phyloP scores from a whole-genome alignment of 176 grass and related monocot genomes.

The Poa annua region DNA sequence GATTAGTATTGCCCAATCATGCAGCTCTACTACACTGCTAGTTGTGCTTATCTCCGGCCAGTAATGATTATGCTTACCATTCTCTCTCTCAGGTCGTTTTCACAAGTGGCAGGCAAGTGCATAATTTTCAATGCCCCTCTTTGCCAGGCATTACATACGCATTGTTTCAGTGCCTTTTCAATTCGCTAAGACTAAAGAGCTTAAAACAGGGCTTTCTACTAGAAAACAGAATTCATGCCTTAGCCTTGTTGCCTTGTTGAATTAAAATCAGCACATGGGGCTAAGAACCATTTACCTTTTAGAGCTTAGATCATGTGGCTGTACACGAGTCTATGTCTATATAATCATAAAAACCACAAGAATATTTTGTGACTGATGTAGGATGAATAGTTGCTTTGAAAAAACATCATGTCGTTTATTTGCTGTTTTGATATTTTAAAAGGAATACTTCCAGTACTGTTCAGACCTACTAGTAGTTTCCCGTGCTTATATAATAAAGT shows the following conservation, averaged over 20 bases:
- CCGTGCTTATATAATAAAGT: not conserved
- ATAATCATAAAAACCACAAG: not conserved
- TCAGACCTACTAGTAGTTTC: not conserved
- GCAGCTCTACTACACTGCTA: slow-evolving; percentile 25
- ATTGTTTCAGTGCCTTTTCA: slow-evolving; percentile 47
- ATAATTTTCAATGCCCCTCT: slow-evolving; percentile 53
- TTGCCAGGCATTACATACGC: slow-evolving; percentile 26
- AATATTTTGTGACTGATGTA: not conserved
- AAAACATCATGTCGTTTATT: not conserved
- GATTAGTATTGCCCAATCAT: slow-evolving; percentile 52
- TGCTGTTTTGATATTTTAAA: slow-evolving; percentile 11
- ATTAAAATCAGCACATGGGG: slow-evolving; percentile 8
- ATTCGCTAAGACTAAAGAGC: slow-evolving; percentile 37
- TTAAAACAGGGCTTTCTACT: slow-evolving; percentile 32
- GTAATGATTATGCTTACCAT: slow-evolving; percentile 43
- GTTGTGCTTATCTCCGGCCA: slow-evolving; percentile 45
- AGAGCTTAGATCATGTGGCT: not conserved
- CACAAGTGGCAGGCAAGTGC: not conserved
- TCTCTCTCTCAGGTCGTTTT: slow-evolving; percentile 41
- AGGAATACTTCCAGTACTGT: not conserved
- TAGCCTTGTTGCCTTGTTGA: slow-evolving; percentile 12
- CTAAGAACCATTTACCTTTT: not conserved
- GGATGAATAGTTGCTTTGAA: not conserved
- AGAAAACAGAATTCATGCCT: slow-evolving; percentile 21
- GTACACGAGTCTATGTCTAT: not conserved